phyloP scores from a whole-genome alignment of 2,329 filamentous ascomycete species.

The Metarhizium anisopliae region DNA sequence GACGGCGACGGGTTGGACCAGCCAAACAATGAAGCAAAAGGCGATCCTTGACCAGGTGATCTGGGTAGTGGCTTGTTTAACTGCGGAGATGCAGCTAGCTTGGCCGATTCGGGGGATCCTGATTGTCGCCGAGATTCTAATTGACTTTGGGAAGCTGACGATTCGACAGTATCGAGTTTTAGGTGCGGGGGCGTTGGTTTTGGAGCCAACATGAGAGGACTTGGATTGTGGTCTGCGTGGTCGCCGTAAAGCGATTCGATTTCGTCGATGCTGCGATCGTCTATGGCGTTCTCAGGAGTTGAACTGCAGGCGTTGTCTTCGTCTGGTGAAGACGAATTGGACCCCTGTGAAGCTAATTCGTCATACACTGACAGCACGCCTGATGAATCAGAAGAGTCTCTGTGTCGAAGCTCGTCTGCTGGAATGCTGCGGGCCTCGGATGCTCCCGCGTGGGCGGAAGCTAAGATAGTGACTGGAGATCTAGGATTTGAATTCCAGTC shows the following conservation, averaged over 20 bases:
- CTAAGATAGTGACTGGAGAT: conserved; percentile 14
- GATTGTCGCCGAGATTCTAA: conserved; percentile 13
- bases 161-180: conserved; percentile 35
- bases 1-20: conserved; percentile 41
- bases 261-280: conserved; percentile 20
- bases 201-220: conserved; percentile 40
- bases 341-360: conserved; percentile 30
- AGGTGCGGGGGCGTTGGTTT: conserved; percentile 45
- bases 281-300: conserved; percentile 15
- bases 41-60: conserved; percentile 40
- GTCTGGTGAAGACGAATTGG: conserved; percentile 13
- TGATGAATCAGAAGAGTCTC: conserved; percentile 31
- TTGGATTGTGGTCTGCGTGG: conserved; percentile 28
- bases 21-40: conserved; percentile 43
- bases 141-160: conserved; percentile 17
- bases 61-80: conserved; percentile 47
- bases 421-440: conserved; percentile 28
- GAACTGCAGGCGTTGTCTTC: conserved; percentile 17
- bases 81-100: conserved; percentile 23
- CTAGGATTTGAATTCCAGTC: conserved; percentile 19
- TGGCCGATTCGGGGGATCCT: conserved; percentile 19
- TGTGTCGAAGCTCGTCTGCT: conserved; percentile 31
- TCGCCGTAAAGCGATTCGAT: conserved; percentile 18
- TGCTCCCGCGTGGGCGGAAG: conserved; percentile 12
- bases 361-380: conserved; percentile 35